Evolutionary conservation across 495 filamentous ascomycete genomes (phyloP), one percentile per base, ranked within the genome.

Genomic region (Terfezia boudieri): DNA sequence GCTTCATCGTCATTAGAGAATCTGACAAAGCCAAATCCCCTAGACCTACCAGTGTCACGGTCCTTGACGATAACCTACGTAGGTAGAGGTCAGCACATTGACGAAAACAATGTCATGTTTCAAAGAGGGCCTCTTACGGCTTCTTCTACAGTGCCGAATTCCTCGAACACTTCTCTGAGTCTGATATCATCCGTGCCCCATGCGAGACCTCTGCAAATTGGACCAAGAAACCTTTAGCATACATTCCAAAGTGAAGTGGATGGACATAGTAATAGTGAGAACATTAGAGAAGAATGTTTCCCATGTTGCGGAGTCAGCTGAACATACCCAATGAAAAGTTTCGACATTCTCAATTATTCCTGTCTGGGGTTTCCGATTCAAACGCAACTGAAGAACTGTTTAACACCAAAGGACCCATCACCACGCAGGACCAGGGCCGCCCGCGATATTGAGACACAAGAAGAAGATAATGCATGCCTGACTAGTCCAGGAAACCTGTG

Each of bases 1-100:
- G 92, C 90, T 59, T 94, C 85, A 17, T 75, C 66, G 16, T 94
- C 86, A 55, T 74, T 77, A 48, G 74, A 67, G 69, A 86, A 99
- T 58, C 86, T 81, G 50, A 99, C 87, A 67, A 99, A 99, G 23
- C 90, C 90, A 66, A 96, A 99, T 38, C 90, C 90, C 67, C 90
- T 86, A 71, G 86, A 94, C 66, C 92, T 86, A 56, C 83, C 78
- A 58, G 90, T 95, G 65, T 95, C 88, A 60, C 86, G 88, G 67
- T 99, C 90, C 72, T 94, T 96, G 62, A 96, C 86, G 55, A 99
- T 88, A 58, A 94, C 81, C 90, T 98, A 58, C 23, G 2, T 32
- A 32, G 26, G 26, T 32, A 32, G 26, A 32, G 26, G 26, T 32
- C 26, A 32, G 26, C 7, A 32, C 26, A 32, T 32, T 2, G 26